Conservation (phyloP, 495 filamentous ascomycete genomes). For the Cenococcum geophilum region DNA sequence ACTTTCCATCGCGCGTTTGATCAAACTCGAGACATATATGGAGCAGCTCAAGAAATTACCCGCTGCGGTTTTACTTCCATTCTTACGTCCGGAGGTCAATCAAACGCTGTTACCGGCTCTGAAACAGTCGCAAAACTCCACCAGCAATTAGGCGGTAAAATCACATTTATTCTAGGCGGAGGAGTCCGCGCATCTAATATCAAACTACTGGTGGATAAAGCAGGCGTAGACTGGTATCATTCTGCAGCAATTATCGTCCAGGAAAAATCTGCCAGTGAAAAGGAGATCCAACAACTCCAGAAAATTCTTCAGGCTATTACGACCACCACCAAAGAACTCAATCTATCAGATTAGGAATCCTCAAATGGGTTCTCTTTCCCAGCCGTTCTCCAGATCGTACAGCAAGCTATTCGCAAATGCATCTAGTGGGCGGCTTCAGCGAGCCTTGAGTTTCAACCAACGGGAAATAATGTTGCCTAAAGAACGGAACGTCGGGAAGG, state of each 20-base stretch:
- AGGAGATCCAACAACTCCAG: background rate
- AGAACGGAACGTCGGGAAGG: constrained; percentile 4
- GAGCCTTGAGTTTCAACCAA: background rate
- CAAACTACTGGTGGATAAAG: constrained; percentile 27
- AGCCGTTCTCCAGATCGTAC: background rate
- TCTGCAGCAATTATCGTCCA: constrained; percentile 36
- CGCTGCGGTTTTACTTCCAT: constrained; percentile 44
- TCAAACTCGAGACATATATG: constrained; percentile 35
- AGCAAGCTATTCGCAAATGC: background rate
- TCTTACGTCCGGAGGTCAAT: constrained; percentile 45
- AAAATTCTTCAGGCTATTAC: too few species aligned
- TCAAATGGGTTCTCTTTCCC: background rate
- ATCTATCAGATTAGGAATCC: background rate
- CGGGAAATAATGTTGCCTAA: background rate
- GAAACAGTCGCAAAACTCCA: constrained; percentile 24
- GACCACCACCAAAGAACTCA: too few species aligned
- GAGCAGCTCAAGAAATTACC: constrained; percentile 36
- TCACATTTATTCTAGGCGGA: constrained; percentile 39
- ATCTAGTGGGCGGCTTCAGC: background rate
- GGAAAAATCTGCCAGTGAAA: background rate
- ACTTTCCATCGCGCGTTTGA: constrained; percentile 54
- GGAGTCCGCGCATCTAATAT: constrained; percentile 42
- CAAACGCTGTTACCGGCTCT: constrained; percentile 25
- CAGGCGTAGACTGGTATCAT: constrained; percentile 38
- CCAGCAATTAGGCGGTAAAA: constrained; percentile 6